These are phyloP conservation scores for Apostasia ramifera DNA, from an alignment of 106 monocot genomes.

Conservation along the genomic window DNA sequence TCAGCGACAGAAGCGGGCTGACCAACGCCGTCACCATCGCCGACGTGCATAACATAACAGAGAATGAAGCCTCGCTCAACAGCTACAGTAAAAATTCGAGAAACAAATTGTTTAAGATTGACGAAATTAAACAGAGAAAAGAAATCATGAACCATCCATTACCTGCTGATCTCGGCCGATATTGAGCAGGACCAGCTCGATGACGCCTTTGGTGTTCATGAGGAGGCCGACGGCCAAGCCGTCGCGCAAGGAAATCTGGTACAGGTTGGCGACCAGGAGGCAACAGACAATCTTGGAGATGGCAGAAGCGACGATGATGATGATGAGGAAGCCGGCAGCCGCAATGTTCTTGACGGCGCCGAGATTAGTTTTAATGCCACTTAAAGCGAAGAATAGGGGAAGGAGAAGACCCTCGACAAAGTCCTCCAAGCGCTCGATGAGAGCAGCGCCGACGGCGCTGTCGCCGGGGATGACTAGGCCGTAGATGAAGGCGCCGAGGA, in stretches of 20 bases:
- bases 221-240: constrained; percentile 45
- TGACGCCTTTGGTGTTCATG: constrained; percentile 60
- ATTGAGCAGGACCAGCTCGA: constrained; percentile 61
- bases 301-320: constrained; percentile 17
- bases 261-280: constrained; percentile 28
- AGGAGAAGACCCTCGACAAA: constrained; percentile 43
- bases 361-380: constrained; percentile 43
- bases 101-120: background rate
- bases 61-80: constrained; percentile 35
- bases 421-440: constrained; percentile 66
- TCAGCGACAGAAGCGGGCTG: constrained; percentile 21
- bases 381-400: constrained; percentile 60
- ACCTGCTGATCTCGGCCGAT: constrained; percentile 47
- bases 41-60: constrained; percentile 40
- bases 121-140: background rate
- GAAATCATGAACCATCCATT: background rate
- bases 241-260: constrained; percentile 25
- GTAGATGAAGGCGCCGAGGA: constrained; percentile 52
- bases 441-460: constrained; percentile 27
- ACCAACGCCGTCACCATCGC: constrained; percentile 28
- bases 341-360: background rate
- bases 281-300: constrained; percentile 25
- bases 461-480: constrained; percentile 53
- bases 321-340: constrained; percentile 17
- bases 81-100: constrained; percentile 23